Evolutionary conservation across 1,139 yeast species (phyloP), one percentile per base, ranked within the genome.

Genomic region (Magnusiomyces ingens): DNA sequence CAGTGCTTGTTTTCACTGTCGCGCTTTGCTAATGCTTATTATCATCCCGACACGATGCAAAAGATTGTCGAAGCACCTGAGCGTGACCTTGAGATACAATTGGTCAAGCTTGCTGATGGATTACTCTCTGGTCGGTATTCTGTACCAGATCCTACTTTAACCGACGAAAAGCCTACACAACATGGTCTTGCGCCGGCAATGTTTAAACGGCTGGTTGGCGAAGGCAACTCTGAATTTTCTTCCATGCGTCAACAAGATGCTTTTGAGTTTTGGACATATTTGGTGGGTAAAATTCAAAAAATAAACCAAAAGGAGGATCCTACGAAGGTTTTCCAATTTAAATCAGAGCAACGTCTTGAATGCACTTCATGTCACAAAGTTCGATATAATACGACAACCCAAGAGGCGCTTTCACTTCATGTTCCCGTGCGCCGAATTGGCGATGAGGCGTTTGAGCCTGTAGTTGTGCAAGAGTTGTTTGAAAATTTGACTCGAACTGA

Each of bases 171-270:
- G 4, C 74, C 72, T 12, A 87, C 84, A 64, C 94, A 89, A 64
- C 65, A 73, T 43, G 98, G 98, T 2, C 76, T 93, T 29, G 80
- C 81, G 53, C 97, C 96, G 0, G 73, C 80, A 0, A 77, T 84
- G 55, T 84, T 93, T 68, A 93, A 91, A 67, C 72, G 79, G 2
- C 72, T 89, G 29, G 75, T 94, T 53, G 97, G 96, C 1, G 78
- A 78, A 53, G 81, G 81, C 45, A 95, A 93, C 67, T 75, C 77
- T 15, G 99, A 93, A 64, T 93, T 93, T 63, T 76, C 84, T 48
- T 84, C 96, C 0, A 87, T 84, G 76, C 80, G 82, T 62, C 99
- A 93, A 65, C 99, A 93, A 67, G 99, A 93, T 72, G 94, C 98
- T 0, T 86, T 84, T 73, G 99, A 93, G 67, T 94, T 90, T 65